Evolutionary conservation across 2,329 filamentous ascomycete genomes (phyloP).

Genomic region (Fusarium transvaalense): DNA sequence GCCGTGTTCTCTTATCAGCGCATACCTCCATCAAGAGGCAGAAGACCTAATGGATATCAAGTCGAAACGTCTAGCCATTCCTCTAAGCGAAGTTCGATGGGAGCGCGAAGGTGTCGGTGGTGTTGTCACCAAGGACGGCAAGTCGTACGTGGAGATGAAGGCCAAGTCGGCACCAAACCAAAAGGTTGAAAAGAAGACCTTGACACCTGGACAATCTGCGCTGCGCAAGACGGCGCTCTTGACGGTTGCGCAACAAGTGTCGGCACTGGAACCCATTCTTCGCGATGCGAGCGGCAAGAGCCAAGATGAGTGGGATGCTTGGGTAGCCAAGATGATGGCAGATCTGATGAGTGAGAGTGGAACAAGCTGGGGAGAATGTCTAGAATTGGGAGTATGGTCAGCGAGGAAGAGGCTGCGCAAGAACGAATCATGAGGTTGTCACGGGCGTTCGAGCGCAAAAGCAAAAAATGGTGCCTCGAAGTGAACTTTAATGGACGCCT

Average conservation of each 20-base stretch:
- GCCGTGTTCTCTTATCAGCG: slow-evolving; percentile 81
- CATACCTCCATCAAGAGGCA: slow-evolving; percentile 84
- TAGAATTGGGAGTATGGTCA: slow-evolving; percentile 89
- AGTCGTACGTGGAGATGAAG: slow-evolving; percentile 69
- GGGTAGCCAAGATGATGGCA: slow-evolving; percentile 88
- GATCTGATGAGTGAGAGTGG: slow-evolving; percentile 84
- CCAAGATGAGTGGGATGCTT: slow-evolving; percentile 91
- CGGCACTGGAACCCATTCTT: slow-evolving; percentile 85
- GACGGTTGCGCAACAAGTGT: slow-evolving; percentile 85
- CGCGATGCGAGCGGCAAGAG: slow-evolving; percentile 87
- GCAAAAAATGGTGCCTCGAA: slow-evolving; percentile 26
- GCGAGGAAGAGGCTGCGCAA: slow-evolving; percentile 73
- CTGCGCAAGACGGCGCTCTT: slow-evolving; percentile 83
- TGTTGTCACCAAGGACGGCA: slow-evolving; percentile 70
- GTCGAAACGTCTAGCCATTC: slow-evolving; percentile 85
- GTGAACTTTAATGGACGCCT: slow-evolving; percentile 16
- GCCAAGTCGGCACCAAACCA: slow-evolving; percentile 58
- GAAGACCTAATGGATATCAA: slow-evolving; percentile 77
- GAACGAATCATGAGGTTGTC: slow-evolving; percentile 11
- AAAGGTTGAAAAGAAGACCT: slow-evolving; percentile 60
- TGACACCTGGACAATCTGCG: slow-evolving; percentile 78
- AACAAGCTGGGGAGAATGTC: slow-evolving; percentile 84
- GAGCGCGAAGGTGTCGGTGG: slow-evolving; percentile 80
- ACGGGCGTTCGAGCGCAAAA: slow-evolving; percentile 21
- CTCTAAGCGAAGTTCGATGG: slow-evolving; percentile 87